Evolutionary conservation across 1,284 basidiomycete genomes (phyloP).

Genomic region (Ustilago hordei): DNA sequence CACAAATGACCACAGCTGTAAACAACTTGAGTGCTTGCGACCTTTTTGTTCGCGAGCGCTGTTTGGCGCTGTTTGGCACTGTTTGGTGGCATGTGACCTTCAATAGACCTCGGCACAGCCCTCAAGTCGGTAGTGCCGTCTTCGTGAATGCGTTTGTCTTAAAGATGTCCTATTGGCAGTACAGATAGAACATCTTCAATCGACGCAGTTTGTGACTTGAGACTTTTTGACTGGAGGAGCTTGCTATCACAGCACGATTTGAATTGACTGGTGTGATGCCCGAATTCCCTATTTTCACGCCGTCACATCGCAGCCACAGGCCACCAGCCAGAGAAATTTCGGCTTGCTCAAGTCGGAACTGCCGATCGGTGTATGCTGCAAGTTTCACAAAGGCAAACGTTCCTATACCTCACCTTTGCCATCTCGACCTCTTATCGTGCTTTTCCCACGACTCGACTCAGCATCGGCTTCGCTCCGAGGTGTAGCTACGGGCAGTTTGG

Average conservation of each 20-base stretch:
- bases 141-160: no score
- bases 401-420: neutral
- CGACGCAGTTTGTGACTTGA: no score
- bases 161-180: no score
- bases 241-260: neutral
- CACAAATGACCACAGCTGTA: no score
- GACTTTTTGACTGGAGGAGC: no score
- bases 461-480: slow-evolving; percentile 8
- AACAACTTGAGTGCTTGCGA: no score
- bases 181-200: no score
- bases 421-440: neutral
- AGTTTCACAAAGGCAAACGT: neutral
- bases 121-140: no score
- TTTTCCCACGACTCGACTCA: slow-evolving; percentile 7
- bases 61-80: no score
- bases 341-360: neutral
- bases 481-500: neutral
- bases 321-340: neutral
- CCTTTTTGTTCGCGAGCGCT: no score
- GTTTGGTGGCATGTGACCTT: no score
- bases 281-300: neutral
- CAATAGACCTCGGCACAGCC: no score
- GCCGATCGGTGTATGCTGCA: neutral
- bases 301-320: slow-evolving; percentile 3
- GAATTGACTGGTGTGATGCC: neutral